Evolutionary conservation across 2,329 filamentous ascomycete species (phyloP).

Genomic region (Penicillium psychrosexuale): DNA sequence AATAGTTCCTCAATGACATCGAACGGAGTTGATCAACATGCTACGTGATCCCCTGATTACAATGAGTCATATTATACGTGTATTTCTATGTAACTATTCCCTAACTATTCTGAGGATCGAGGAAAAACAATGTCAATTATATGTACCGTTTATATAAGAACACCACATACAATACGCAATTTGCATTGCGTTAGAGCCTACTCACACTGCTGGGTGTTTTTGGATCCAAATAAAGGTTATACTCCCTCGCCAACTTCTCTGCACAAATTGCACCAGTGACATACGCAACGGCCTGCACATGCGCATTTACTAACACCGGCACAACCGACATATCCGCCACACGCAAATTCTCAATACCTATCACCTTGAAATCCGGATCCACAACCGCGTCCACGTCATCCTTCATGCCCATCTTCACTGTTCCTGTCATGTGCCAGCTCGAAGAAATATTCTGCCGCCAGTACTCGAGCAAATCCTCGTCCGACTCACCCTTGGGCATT

Average conservation of each 20-base stretch:
- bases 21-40: too few relatives aligned
- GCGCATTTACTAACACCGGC: constrained; percentile 46
- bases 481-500: constrained; percentile 49
- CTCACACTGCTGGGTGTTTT: neutral
- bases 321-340: constrained; percentile 46
- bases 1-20: too few relatives aligned
- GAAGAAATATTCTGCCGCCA: constrained; percentile 48
- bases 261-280: constrained; percentile 52
- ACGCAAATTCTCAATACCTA: constrained; percentile 39
- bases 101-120: neutral
- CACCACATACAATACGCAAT: neutral
- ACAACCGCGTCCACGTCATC: constrained; percentile 48
- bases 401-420: constrained; percentile 55
- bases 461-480: constrained; percentile 54
- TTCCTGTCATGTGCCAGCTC: constrained; percentile 58
- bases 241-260: constrained; percentile 50
- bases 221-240: constrained; percentile 32
- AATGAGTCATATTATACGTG: too few relatives aligned
- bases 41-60: too few relatives aligned
- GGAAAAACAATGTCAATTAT: neutral
- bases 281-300: constrained; percentile 55
- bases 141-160: neutral
- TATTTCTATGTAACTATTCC: too few relatives aligned
- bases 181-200: neutral
- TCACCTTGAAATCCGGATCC: constrained; percentile 43